phyloP scores from a whole-genome alignment of 177 flowering plant species.

The Vitis hybrid region DNA sequence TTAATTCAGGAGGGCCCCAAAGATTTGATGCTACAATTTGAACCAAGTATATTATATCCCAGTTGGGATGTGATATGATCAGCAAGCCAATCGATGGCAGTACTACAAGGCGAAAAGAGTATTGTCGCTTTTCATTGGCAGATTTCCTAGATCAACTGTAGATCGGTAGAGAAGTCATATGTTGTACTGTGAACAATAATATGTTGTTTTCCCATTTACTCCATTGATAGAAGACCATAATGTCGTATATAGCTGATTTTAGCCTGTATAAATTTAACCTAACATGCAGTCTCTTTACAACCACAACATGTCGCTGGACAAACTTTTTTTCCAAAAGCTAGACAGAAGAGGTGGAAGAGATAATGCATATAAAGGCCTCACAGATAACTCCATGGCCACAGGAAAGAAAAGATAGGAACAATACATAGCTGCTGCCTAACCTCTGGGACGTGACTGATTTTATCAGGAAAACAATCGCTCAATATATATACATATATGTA shows the following conservation, averaged over 20 bases:
- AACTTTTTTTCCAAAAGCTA: not conserved
- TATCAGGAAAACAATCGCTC: slow-evolving; percentile 5
- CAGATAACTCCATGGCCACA: not conserved
- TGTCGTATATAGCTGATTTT: too few relatives aligned
- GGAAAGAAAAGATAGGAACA: not conserved
- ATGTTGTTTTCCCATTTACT: too few relatives aligned
- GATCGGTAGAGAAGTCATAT: too few relatives aligned
- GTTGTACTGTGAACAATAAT: too few relatives aligned
- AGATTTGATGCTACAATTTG: not conserved
- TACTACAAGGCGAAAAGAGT: not conserved
- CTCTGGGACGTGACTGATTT: not conserved
- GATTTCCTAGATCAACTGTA: too few relatives aligned
- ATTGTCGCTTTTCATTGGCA: too few relatives aligned
- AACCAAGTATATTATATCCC: not conserved
- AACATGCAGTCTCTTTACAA: too few relatives aligned
- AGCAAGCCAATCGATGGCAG: not conserved
- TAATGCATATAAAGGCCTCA: not conserved
- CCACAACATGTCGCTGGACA: too few relatives aligned
- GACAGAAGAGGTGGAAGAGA: not conserved
- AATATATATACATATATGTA: not conserved
- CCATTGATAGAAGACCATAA: too few relatives aligned
- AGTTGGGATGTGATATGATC: not conserved
- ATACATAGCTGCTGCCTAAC: not conserved
- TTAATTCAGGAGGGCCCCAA: not conserved
- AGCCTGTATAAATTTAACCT: not conserved